Evolutionary conservation across 352 stramenopile genomes (phyloP).

Genomic region (Globisporangium ultimum): DNA sequence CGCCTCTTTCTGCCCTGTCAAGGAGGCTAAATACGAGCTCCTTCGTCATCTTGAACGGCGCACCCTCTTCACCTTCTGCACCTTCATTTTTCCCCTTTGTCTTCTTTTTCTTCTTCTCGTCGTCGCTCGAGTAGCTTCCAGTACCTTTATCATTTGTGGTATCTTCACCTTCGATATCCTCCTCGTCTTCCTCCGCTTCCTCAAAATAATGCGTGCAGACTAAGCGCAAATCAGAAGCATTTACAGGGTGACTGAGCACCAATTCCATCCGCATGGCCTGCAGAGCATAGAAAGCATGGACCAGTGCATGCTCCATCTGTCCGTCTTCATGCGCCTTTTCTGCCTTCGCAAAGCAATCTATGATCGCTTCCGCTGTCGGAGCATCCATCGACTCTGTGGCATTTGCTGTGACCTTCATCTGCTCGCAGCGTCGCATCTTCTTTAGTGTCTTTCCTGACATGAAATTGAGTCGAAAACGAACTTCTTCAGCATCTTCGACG

Average conservation of each 20-base stretch:
- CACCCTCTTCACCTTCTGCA: constrained; percentile 4
- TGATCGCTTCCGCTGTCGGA: constrained; percentile 23
- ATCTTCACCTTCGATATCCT: constrained; percentile 12
- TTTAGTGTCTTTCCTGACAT: constrained; percentile 77
- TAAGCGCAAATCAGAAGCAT: constrained; percentile 27
- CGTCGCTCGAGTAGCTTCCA: constrained; percentile 8
- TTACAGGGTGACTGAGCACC: constrained; percentile 24
- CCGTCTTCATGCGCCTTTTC: constrained; percentile 55
- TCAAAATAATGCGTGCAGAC: constrained; percentile 60
- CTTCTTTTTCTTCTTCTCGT: constrained; percentile 2
- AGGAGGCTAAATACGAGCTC: constrained; percentile 42
- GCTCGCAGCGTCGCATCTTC: constrained; percentile 28
- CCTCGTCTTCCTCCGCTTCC: constrained; percentile 29
- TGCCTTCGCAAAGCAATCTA: constrained; percentile 50
- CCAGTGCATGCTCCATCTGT: constrained; percentile 65
- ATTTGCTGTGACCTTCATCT: neutral
- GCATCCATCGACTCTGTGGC: neutral
- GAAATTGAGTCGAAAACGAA: constrained; percentile 63
- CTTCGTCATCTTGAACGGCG: constrained; percentile 25
- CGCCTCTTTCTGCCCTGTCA: constrained; percentile 5
- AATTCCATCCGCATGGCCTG: constrained; percentile 62
- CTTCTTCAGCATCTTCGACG: constrained; percentile 38
- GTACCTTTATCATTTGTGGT: constrained; percentile 1
- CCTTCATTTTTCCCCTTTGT: constrained; percentile 6
- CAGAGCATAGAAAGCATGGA: constrained; percentile 76